Evolutionary conservation across 805 yeast species (phyloP), one percentile per base, ranked within the genome.

Genomic region (Saccharomycopsis olivae): DNA sequence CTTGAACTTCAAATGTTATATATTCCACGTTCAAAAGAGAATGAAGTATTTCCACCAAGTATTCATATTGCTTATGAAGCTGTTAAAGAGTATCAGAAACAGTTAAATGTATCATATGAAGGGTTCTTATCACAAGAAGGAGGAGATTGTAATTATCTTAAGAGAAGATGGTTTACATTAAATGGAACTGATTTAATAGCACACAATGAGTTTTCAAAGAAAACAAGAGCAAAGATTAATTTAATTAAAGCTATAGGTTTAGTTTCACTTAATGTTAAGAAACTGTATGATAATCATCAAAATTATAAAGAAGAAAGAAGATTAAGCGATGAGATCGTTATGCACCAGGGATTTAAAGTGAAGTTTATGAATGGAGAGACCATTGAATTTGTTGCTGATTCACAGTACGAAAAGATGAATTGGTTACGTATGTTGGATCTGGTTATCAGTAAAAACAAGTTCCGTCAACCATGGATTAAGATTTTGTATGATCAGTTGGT

Each of bases 71-170:
- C 75, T n/a, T 48, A 57, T 10, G 62, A 58, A 10, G 64, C 71
- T 47, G 55, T 69, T 8, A 43, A 56, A 4, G 62, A 69, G 49
- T 55, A 60, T 17, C 51, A 52, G 14, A 53, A 53, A 25, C 68
- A 65, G 39, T 52, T 61, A 47, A 35, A 48, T 4, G 50, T 64
- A 15, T 40, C 37, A 2, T 61, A 62, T 51, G 79, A 81, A 53
- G 96, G 96, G 0, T 78, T 64, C 52, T 61, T 89, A 61, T 74
- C 75, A 51, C 97, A 88, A 60, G 85, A 80, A 53, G 97, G 97
- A 15, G 96, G 96, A 8, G 97, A 88, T 60, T 72, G 92, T 49
- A 71, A 68, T 13, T 62, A 67, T 21, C 74, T 88, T 76, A 73
- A 82, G 49, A 72, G 81, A 48, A 68, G 96, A 42, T 84, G 59